phyloP scores from a whole-genome alignment of 345 rosid species.

The Eucalyptus sp. region DNA sequence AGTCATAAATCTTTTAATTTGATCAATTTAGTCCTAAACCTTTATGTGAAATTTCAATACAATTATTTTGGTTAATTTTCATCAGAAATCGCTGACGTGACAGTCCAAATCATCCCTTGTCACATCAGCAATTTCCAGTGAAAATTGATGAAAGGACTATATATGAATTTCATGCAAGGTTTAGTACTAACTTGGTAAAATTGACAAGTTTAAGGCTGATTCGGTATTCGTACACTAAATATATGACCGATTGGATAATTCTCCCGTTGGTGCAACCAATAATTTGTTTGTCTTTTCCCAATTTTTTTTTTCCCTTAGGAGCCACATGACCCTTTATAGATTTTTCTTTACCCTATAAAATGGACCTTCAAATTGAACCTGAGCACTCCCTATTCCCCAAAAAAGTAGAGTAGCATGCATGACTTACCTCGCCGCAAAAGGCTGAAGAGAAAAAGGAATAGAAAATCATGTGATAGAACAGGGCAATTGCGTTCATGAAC shows the following conservation, averaged over 20 bases:
- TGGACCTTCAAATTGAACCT: background rate
- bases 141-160: background rate
- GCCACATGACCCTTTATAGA: background rate
- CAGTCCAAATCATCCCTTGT: background rate
- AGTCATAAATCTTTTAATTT: accelerated
- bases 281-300: background rate
- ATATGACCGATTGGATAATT: background rate
- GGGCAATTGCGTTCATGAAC: background rate
- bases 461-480: background rate
- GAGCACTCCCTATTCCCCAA: background rate
- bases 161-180: background rate
- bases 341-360: background rate
- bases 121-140: accelerated
- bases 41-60: background rate
- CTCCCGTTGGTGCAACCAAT: background rate
- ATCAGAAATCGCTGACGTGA: accelerated
- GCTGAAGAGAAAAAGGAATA: background rate
- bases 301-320: background rate
- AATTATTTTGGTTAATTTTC: accelerated
- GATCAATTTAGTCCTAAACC: accelerated
- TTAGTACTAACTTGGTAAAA: background rate
- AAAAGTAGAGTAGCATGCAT: background rate
- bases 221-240: background rate
- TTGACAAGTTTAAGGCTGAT: background rate
- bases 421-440: background rate